Evolutionary conservation across 495 filamentous ascomycete species (phyloP).

Genomic region (Hyaloscypha hepaticicola): DNA sequence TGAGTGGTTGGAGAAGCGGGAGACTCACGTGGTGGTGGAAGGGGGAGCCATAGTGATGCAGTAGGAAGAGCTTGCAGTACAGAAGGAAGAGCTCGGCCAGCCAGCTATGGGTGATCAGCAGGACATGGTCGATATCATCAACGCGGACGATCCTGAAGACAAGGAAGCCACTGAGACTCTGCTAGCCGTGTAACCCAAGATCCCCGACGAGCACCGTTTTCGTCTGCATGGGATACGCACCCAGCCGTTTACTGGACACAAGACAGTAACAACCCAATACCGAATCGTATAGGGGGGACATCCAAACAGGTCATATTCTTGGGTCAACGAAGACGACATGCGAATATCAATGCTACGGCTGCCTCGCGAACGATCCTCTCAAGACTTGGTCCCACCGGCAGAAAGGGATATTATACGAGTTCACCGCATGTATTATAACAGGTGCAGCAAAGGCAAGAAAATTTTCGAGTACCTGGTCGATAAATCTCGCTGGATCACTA

Average conservation of each 20-base stretch:
- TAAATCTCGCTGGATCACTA: slow-evolving; percentile 16
- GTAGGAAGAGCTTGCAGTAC: slow-evolving; percentile 7
- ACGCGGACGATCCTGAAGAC: slow-evolving; percentile 14
- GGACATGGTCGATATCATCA: slow-evolving; percentile 14
- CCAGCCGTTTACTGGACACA: slow-evolving; percentile 20
- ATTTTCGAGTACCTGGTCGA: slow-evolving; percentile 27
- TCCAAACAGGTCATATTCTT: slow-evolving; percentile 21
- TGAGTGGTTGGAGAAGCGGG: background rate
- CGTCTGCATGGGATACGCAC: slow-evolving; percentile 20
- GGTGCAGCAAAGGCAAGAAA: slow-evolving; percentile 27
- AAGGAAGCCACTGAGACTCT: slow-evolving; percentile 26
- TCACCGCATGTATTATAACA: slow-evolving; percentile 18
- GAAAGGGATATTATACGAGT: slow-evolving; percentile 17
- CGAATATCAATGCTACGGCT: slow-evolving; percentile 21
- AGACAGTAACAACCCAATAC: slow-evolving; percentile 15
- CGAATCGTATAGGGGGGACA: slow-evolving; percentile 17
- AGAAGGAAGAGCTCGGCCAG: slow-evolving; percentile 19
- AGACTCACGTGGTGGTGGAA: slow-evolving; percentile 17
- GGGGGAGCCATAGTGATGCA: background rate
- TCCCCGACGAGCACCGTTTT: slow-evolving; percentile 18
- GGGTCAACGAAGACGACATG: slow-evolving; percentile 19
- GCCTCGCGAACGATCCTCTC: slow-evolving; percentile 25
- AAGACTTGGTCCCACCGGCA: slow-evolving; percentile 23
- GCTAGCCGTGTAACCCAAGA: slow-evolving; percentile 20
- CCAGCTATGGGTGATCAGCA: slow-evolving; percentile 24